Base-by-base conservation (phyloP, 2,329 filamentous ascomycete species). In the Neopestalotiopsis sp. region DNA sequence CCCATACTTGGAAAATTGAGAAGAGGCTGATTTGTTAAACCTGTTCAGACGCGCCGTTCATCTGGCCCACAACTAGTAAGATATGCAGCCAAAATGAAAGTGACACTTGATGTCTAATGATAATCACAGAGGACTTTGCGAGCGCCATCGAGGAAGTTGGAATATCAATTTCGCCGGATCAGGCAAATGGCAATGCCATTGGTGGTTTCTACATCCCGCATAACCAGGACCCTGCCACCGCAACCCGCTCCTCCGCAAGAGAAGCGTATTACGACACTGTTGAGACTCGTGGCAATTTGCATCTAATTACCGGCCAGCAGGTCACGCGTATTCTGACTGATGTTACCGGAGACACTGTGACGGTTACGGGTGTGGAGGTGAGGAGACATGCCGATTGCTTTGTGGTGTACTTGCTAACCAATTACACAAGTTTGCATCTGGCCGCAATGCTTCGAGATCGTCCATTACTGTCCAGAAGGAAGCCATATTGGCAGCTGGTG, bases 261-360 rank as follows among this genome's bases (percentile, higher is more conserved):
- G 78, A 78, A n/a, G 79, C 79, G 10, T 84, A 84, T 70, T 76
- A 80, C 20, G 79, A 84, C 65, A 72, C 77, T 0, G 78, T 79
- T 2, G 68, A 79, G 4, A 68, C 73, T 34, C 80, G 80, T 4
- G 71, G 76, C 1, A 84, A 84, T 66, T 71, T 84, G 42, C 81
- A 84, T 32, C 59, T 84, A 32, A 72, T 81, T 0, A 80, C 81
- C 2, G 76, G 76, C 4, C 78, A 82, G 65, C 81, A 78, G n/a
- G 81, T 79, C 30, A 81, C 79, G 42, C 78, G 77, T 4, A 71
- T 83, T 6, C 71, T 83, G 1, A 58, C 13, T 4, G 20, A 38
- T 20, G 32, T 28, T 4, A 57, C 42, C 12, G 45, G 79, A 32
- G 72, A 71, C 40, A 62, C 69, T 5, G 24, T 60, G 7, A 65